phyloP scores from a whole-genome alignment of 2,329 filamentous ascomycete genomes.

The Ilyonectria mors-panacis region DNA sequence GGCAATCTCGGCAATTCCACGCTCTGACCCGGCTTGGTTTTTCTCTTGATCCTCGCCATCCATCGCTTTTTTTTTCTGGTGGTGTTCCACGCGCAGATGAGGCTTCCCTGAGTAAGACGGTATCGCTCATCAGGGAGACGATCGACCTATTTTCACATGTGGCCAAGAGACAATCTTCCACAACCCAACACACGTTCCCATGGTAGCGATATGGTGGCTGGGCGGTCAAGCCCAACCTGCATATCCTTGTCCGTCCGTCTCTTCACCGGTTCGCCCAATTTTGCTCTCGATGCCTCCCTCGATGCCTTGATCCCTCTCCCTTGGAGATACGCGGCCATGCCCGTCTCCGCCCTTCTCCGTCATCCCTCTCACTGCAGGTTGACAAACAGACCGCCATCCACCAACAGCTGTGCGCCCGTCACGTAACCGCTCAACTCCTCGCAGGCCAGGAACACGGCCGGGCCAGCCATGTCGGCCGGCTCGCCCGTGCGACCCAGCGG shows the following conservation, averaged over 20 bases:
- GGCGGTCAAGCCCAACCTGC: slow-evolving; percentile 7
- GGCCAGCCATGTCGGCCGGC: slow-evolving; percentile 83
- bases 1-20: neutral
- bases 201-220: neutral
- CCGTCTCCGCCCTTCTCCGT: slow-evolving; percentile 36
- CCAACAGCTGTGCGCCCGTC: slow-evolving; percentile 85
- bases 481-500: slow-evolving; percentile 82
- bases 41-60: neutral
- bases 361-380: slow-evolving; percentile 77
- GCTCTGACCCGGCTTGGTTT: neutral
- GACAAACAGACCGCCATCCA: slow-evolving; percentile 91
- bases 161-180: slow-evolving; percentile 1
- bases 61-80: neutral
- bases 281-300: slow-evolving; percentile 3
- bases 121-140: neutral
- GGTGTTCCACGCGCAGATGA: neutral
- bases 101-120: neutral
- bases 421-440: slow-evolving; percentile 85
- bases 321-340: slow-evolving; percentile 25
- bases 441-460: slow-evolving; percentile 87
- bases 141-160: slow-evolving; percentile 3
- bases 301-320: slow-evolving; percentile 11
- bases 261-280: neutral
- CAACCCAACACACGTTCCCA: neutral
- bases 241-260: neutral